Percentiles rank a stretch among this genome's conserved stretches.
Evolutionary conservation across 306 rosid species (phyloP).

Genomic region (Ormosia emarginata): DNA sequence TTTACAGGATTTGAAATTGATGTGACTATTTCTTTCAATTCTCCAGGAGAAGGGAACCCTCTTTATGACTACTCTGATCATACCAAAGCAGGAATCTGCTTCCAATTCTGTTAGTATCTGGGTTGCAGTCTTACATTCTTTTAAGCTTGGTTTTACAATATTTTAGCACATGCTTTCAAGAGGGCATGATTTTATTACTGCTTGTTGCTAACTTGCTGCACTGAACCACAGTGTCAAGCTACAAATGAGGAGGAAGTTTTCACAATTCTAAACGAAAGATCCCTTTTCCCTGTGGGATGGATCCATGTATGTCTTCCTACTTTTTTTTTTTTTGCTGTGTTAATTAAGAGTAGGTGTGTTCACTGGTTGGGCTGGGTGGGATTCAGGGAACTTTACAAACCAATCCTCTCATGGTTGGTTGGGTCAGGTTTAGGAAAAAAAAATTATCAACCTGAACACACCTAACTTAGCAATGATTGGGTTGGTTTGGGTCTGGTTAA

Average conservation of each 20-base stretch:
- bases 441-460: background rate
- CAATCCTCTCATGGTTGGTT: background rate
- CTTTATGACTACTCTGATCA: constrained; percentile 69
- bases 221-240: constrained; percentile 68
- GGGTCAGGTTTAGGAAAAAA: background rate
- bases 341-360: background rate
- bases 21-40: constrained; percentile 23
- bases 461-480: background rate
- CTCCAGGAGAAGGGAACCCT: constrained; percentile 62
- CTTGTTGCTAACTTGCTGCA: constrained; percentile 34
- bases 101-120: constrained; percentile 66
- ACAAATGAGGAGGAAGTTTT: constrained; percentile 77
- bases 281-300: constrained; percentile 85
- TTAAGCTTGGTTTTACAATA: background rate
- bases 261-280: constrained; percentile 60
- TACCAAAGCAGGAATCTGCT: constrained; percentile 91
- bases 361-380: background rate
- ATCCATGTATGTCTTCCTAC: constrained; percentile 61
- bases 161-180: background rate
- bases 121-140: background rate
- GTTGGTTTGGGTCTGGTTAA: background rate
- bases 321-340: background rate
- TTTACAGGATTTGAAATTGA: constrained; percentile 14
- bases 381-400: background rate
- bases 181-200: constrained; percentile 15